Evolutionary conservation across 2,329 filamentous ascomycete species (phyloP).

Genomic region (Mycosphaerella sp.): DNA sequence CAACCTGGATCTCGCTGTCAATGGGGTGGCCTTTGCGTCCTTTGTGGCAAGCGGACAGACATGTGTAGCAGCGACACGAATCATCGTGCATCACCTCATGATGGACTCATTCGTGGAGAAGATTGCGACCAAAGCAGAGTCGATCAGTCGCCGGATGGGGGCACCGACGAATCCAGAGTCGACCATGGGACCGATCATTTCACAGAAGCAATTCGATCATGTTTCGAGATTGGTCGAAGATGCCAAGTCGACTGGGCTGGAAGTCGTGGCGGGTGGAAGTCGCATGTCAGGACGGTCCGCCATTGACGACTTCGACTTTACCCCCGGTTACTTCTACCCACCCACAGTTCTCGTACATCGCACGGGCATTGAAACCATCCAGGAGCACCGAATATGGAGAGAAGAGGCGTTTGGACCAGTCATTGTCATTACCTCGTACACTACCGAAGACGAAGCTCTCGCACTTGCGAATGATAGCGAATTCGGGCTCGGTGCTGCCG

Average conservation of each 20-base stretch:
- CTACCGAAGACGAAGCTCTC: constrained; percentile 39
- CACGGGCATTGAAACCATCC: constrained; percentile 18
- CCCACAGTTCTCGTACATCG: constrained; percentile 36
- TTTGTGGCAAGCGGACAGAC: constrained; percentile 56
- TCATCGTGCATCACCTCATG: constrained; percentile 46
- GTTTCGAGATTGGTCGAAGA: constrained; percentile 59
- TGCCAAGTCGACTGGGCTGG: constrained; percentile 54
- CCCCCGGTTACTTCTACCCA: constrained; percentile 46
- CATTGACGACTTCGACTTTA: constrained; percentile 48
- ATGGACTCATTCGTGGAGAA: constrained; percentile 54
- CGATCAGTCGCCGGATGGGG: constrained; percentile 58
- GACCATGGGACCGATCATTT: constrained; percentile 60
- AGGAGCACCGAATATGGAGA: constrained; percentile 35
- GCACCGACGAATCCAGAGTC: constrained; percentile 62
- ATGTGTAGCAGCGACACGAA: constrained; percentile 50
- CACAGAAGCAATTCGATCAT: constrained; percentile 53
- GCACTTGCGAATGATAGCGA: constrained; percentile 45
- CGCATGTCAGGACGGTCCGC: constrained; percentile 44
- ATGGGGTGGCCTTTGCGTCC: constrained; percentile 52
- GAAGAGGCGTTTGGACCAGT: constrained; percentile 44
- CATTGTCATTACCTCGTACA: constrained; percentile 42
- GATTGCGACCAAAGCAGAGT: constrained; percentile 56
- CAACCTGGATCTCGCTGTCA: constrained; percentile 39
- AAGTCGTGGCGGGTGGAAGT: constrained; percentile 38
- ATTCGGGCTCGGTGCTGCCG: constrained; percentile 46